Evolutionary conservation across 2,329 filamentous ascomycete genomes (phyloP).

Genomic region (Calonectria pteridis): DNA sequence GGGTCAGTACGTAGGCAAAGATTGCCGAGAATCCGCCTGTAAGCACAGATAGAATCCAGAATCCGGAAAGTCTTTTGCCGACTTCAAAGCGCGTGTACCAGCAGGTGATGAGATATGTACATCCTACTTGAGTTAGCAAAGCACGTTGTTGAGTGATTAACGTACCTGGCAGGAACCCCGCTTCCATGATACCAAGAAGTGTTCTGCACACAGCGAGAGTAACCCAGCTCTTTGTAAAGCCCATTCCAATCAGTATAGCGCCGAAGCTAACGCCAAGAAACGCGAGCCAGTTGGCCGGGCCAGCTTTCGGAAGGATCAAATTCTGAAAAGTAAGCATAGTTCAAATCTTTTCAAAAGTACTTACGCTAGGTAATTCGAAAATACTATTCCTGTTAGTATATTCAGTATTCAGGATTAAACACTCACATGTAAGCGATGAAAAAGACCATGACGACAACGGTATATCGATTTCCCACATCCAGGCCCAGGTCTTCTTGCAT

Average conservation of each 20-base stretch:
- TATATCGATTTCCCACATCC: not conserved
- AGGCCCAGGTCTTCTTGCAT: not conserved
- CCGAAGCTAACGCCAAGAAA: conserved; percentile 1
- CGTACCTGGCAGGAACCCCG: conserved; percentile 65
- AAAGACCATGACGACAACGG: not conserved
- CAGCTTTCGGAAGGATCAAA: not conserved
- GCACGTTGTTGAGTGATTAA: conserved; percentile 64
- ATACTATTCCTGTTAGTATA: not conserved
- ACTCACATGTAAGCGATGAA: not conserved
- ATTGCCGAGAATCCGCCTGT: conserved; percentile 9
- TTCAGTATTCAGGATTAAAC: not conserved
- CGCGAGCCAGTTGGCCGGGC: not conserved
- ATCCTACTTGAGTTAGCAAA: conserved; percentile 75
- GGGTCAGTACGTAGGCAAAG: not conserved
- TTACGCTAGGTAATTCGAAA: not conserved
- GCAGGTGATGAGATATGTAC: conserved; percentile 59
- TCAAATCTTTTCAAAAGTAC: not conserved
- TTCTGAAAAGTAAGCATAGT: not conserved
- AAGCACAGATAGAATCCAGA: conserved; percentile 18
- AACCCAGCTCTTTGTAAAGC: conserved; percentile 30
- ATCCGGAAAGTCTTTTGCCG: conserved; percentile 12
- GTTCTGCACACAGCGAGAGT: conserved; percentile 21
- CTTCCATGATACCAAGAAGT: conserved; percentile 36
- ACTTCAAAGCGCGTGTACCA: conserved; percentile 27
- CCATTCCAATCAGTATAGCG: conserved; percentile 18